These are phyloP conservation scores for Epithemia pelagica DNA, from an alignment of 108 stramenopile species.

Conservation along the genomic window DNA sequence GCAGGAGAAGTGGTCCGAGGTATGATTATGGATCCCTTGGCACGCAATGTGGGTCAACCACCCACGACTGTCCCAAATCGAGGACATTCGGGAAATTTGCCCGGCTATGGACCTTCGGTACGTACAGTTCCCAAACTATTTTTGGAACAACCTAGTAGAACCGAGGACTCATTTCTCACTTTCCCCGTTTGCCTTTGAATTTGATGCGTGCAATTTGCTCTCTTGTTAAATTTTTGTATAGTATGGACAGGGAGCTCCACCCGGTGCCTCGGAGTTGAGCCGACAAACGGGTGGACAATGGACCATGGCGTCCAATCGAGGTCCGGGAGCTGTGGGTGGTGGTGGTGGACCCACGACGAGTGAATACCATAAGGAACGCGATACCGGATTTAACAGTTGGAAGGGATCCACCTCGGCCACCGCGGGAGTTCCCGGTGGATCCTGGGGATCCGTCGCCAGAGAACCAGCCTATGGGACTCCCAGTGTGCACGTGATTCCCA, in stretches of 20 bases:
- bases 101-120: constrained; percentile 10
- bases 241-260: constrained; percentile 44
- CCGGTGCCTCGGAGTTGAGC: constrained; percentile 63
- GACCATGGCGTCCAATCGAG: constrained; percentile 87
- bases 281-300: constrained; percentile 76
- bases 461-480: constrained; percentile 16
- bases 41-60: constrained; percentile 32
- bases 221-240: too few relatives aligned
- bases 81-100: constrained; percentile 17
- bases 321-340: constrained; percentile 51
- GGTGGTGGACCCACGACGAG: constrained; percentile 17
- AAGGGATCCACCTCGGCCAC: constrained; percentile 21
- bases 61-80: constrained; percentile 20
- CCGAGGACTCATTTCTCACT: too few relatives aligned
- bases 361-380: constrained; percentile 57
- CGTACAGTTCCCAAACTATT: too few relatives aligned
- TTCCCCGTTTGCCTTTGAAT: too few relatives aligned
- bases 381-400: constrained; percentile 52
- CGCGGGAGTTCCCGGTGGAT: constrained; percentile 50
- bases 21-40: constrained; percentile 87
- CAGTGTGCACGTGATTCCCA: neutral
- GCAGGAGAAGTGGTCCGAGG: constrained; percentile 64
- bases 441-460: constrained; percentile 24
- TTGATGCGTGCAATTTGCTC: too few relatives aligned
- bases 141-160: too few relatives aligned